Evolutionary conservation across 495 filamentous ascomycete species (phyloP).

Genomic region (Aspergillus funiculosus): DNA sequence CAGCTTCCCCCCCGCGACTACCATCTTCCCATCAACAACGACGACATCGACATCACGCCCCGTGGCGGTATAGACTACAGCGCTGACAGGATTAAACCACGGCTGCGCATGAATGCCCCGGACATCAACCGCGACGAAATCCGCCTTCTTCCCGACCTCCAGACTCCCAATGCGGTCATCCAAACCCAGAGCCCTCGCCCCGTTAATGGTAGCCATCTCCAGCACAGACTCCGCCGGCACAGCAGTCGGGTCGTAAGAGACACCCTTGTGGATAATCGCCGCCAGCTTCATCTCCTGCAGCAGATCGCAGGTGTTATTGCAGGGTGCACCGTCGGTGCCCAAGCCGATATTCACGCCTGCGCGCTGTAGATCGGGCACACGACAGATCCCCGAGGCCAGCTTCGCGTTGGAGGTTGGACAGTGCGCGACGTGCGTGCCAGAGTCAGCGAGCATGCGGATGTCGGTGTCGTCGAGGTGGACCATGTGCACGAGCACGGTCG

Average conservation of each 20-base stretch:
- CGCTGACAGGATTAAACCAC: constrained; percentile 39
- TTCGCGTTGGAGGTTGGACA: constrained; percentile 48
- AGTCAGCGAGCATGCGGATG: constrained; percentile 32
- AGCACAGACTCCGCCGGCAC: constrained; percentile 45
- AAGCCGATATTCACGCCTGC: constrained; percentile 38
- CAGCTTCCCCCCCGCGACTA: constrained; percentile 35
- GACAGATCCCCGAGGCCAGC: constrained; percentile 44
- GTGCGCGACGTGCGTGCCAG: constrained; percentile 44
- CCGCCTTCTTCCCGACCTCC: constrained; percentile 50
- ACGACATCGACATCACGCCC: constrained; percentile 45
- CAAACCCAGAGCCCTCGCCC: constrained; percentile 46
- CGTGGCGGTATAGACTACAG: constrained; percentile 44
- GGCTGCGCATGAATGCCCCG: constrained; percentile 31
- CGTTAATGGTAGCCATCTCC: constrained; percentile 50
- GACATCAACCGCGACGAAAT: constrained; percentile 46
- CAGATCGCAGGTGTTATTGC: constrained; percentile 47
- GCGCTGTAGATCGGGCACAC: constrained; percentile 35
- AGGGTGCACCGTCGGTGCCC: constrained; percentile 48
- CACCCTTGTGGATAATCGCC: constrained; percentile 47
- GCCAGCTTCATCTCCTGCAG: constrained; percentile 49
- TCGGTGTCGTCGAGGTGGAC: constrained; percentile 44
- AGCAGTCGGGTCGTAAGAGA: constrained; percentile 39
- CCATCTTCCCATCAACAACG: constrained; percentile 41
- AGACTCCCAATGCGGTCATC: constrained; percentile 44
- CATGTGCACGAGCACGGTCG: constrained; percentile 42